Evolutionary conservation across 2,329 filamentous ascomycete genomes (phyloP).

Genomic region (Talaromyces sp.): DNA sequence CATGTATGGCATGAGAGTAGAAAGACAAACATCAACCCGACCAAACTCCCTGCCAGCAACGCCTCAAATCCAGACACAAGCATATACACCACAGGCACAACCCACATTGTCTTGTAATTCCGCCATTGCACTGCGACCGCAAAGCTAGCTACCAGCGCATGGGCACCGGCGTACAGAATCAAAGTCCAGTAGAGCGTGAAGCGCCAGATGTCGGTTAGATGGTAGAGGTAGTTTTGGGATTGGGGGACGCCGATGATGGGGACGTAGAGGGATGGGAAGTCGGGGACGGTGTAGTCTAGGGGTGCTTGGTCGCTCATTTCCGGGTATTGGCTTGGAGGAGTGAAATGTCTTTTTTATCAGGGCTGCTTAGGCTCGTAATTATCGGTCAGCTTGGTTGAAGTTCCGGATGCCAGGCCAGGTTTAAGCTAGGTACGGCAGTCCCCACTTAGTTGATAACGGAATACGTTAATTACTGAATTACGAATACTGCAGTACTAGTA

Average conservation of each 20-base stretch:
- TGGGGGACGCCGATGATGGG: slow-evolving; percentile 55
- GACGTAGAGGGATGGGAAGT: slow-evolving; percentile 80
- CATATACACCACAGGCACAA: slow-evolving; percentile 65
- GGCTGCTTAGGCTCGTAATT: too few relatives aligned
- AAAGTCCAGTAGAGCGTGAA: slow-evolving; percentile 86
- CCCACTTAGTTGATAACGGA: too few relatives aligned
- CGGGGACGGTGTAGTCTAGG: slow-evolving; percentile 60
- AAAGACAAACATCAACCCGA: slow-evolving; percentile 66
- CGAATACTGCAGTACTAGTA: too few relatives aligned
- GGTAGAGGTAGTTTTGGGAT: slow-evolving; percentile 63
- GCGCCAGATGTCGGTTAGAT: slow-evolving; percentile 72
- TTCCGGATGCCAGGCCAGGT: too few relatives aligned
- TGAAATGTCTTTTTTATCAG: too few relatives aligned
- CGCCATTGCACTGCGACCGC: slow-evolving; percentile 65
- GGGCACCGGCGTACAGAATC: slow-evolving; percentile 69
- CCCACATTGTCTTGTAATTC: slow-evolving; percentile 54
- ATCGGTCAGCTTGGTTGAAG: too few relatives aligned
- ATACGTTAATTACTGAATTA: too few relatives aligned
- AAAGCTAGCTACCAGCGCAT: slow-evolving; percentile 65
- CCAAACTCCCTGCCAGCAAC: slow-evolving; percentile 71
- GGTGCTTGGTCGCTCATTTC: slow-evolving; percentile 41
- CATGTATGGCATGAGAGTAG: background rate
- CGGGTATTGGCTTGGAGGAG: too few relatives aligned
- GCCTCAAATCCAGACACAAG: slow-evolving; percentile 70
- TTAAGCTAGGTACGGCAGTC: too few relatives aligned